Evolutionary conservation across 257 asterid genomes (phyloP), one percentile per base, ranked within the genome.

Genomic region (Nyctanthes arbortristis): DNA sequence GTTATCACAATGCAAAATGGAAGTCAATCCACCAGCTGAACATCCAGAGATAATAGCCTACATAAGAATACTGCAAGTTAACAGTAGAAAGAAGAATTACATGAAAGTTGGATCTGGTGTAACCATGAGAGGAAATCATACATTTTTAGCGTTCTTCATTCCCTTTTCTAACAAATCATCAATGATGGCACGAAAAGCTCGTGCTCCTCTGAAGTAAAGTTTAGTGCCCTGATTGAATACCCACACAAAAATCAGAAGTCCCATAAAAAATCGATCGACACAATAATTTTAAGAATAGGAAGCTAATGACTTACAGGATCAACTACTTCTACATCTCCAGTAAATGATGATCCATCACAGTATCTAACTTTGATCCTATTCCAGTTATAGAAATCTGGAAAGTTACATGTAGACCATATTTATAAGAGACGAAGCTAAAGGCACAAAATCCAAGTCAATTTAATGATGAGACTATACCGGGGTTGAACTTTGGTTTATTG

Each of bases 41-140:
- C 99, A 91, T 74, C 99, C 99, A 11, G 97, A 91, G 7, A 93
- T 76, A 75, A 93, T 69, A 29, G 96, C 99, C 99, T 93, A 70
- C 67, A 61, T 4, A 40, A 27, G 32, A 70, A 2, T 16, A 7
- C 59, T 22, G n/a, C 6, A 7, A 67, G 58, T 63, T 67, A 14
- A 57, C 45, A 55, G 49, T 52, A 20, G 29, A 4, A 52, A 52
- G 13, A 30, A 52, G 22, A 14, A 20, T 7, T 22, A 52, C 29
- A 22, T 52, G 12, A 8, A 22, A 52, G 59, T 10, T 22, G 1
- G 7, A 6, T n/a, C n/a, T n/a, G 45, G 14, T 62, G 33, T 14
- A 4, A 40, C 30, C 27, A 33, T 4, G 1, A 28, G 33, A 49
- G 25, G 1, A 22, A 40, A 16, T 28, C 73, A 16, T 77, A 87